Evolutionary conservation across 805 yeast genomes (phyloP).

Genomic region (Blastobotrys attinorum): DNA sequence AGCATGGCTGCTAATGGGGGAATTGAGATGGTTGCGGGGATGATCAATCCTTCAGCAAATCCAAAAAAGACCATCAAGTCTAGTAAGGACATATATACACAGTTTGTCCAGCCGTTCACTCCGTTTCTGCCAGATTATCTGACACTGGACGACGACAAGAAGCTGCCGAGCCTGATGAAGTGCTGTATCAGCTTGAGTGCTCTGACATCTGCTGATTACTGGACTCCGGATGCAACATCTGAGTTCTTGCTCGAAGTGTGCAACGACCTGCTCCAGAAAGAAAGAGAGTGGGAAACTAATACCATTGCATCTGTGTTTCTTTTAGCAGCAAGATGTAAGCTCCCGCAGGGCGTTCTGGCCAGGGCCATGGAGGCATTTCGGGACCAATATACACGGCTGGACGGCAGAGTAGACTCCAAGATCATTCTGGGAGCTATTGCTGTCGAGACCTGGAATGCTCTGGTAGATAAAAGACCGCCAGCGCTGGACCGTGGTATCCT

Average conservation of each 20-base stretch:
- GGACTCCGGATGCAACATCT: conserved; percentile 5
- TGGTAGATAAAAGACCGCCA: conserved; percentile 1
- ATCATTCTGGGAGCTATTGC: conserved; percentile 6
- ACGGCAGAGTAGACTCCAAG: not conserved
- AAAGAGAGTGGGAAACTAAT: conserved; percentile 6
- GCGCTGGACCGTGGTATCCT: conserved; percentile 2
- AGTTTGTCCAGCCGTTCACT: conserved; percentile 9
- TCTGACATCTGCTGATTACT: conserved; percentile 6
- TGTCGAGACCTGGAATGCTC: conserved; percentile 7
- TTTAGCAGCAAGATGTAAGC: not conserved
- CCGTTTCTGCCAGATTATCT: conserved; percentile 8
- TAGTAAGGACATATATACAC: conserved; percentile 5
- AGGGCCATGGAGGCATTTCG: not conserved
- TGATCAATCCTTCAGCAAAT: not conserved
- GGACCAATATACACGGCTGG: not conserved
- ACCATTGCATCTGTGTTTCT: conserved; percentile 1
- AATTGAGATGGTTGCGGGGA: not conserved
- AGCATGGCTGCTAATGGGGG: too few species aligned
- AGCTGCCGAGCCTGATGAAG: conserved; percentile 1
- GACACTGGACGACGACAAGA: not conserved
- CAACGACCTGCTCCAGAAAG: conserved; percentile 5
- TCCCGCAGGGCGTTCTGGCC: not conserved
- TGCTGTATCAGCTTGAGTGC: conserved; percentile 10
- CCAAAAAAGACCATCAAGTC: not conserved
- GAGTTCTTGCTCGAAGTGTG: conserved; percentile 7